Evolutionary conservation across 169 alveolate species (phyloP).

Genomic region (Plasmodium falciparum): DNA sequence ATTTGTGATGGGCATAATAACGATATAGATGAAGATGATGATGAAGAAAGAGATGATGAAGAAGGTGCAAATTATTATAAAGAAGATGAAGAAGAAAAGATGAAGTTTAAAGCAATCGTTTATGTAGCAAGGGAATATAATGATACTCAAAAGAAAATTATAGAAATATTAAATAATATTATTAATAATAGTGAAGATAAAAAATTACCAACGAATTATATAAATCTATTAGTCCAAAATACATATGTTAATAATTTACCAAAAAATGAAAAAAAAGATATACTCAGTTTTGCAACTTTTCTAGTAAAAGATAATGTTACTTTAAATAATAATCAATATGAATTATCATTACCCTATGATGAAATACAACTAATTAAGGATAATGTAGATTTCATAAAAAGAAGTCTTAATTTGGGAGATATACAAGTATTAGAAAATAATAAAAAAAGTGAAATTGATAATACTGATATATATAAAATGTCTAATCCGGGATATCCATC

Average conservation of each 20-base stretch:
- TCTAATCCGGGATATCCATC: conserved; percentile 87
- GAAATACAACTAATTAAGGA: conserved; percentile 74
- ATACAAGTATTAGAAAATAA: conserved; percentile 78
- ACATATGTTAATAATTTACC: conserved; percentile 78
- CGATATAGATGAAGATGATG: conserved; percentile 15
- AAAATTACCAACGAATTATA: conserved; percentile 59
- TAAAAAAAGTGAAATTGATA: conserved; percentile 76
- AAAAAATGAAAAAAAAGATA: conserved; percentile 85
- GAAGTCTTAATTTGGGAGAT: conserved; percentile 73
- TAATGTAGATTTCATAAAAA: conserved; percentile 65
- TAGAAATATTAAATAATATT: conserved; percentile 71
- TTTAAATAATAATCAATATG: conserved; percentile 84
- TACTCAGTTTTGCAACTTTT: conserved; percentile 91
- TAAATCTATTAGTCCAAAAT: conserved; percentile 77
- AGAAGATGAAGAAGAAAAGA: conserved; percentile 67
- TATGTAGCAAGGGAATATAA: conserved; percentile 76
- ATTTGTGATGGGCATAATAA: neutral
- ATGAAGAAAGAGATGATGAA: conserved; percentile 66
- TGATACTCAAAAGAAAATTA: conserved; percentile 77
- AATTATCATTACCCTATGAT: conserved; percentile 82
- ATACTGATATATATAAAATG: conserved; percentile 77
- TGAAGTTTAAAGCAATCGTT: conserved; percentile 28
- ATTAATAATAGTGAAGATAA: conserved; percentile 74
- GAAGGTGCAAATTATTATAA: neutral
- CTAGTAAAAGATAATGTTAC: conserved; percentile 87